Percentiles rank a stretch among this genome's conserved stretches.
These are phyloP conservation scores for Aureobasidium melanogenum DNA, from an alignment of 2,329 filamentous ascomycete genomes.

Conservation along the genomic window DNA sequence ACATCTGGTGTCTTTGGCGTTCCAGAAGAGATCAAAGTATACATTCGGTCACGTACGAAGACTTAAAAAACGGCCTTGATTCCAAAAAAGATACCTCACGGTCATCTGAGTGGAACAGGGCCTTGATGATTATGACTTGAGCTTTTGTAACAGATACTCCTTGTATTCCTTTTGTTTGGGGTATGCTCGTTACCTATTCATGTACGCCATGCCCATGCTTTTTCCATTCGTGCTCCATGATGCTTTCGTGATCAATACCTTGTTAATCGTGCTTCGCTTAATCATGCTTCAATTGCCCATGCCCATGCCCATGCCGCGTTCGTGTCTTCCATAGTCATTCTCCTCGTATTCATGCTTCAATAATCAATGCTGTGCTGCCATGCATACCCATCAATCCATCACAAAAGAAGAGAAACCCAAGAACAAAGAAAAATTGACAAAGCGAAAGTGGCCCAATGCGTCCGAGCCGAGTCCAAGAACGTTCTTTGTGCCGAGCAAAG, in stretches of 20 bases:
- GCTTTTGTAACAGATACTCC: no score
- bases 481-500: background rate
- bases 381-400: background rate
- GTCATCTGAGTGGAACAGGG: no score
- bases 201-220: no score
- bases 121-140: background rate
- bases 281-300: no score
- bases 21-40: background rate
- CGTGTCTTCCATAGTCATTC: no score
- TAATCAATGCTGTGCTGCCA: background rate
- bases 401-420: background rate
- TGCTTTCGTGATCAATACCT: no score
- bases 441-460: background rate
- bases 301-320: no score
- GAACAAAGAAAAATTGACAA: background rate
- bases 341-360: no score
- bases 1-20: background rate
- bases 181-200: no score
- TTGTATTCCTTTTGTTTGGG: no score
- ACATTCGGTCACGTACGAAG: background rate
- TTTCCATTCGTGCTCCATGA: no score
- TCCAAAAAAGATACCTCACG: background rate
- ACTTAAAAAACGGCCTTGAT: background rate
- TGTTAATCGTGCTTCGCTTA: no score
- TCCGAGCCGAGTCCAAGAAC: background rate